Base-by-base conservation (phyloP, 176 grass and related monocot genomes). In the Alopecurus myosuroides region DNA sequence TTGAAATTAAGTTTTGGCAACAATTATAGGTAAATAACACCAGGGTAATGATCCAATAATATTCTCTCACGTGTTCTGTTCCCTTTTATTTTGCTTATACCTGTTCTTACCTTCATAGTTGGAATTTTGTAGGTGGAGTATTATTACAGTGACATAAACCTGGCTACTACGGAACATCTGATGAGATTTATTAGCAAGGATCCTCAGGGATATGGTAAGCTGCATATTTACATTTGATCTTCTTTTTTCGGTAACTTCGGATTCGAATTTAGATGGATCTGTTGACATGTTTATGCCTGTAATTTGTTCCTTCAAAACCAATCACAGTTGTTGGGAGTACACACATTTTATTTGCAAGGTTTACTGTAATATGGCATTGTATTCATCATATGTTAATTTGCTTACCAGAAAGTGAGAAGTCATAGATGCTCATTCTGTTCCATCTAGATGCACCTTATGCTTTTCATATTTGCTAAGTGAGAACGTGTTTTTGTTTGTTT, bases 131-230 rank as follows among this genome's bases (percentile, higher is more conserved):
- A 97, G 95, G 95, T 97, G 84, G 95, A 97, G 55, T 97, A 94
- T 76, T 97, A 97, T 92, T 97, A 94, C 76, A 97, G 95, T 86
- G 92, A 97, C 74, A 84, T 88, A 87, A 97, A 97, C 82, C 82
- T 97, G 51, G 92, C 92, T 53, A 97, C 95, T 23, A 97, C 92
- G 75, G 95, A 97, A 88, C 95, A 97, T 80, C 87, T 97, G 84
- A 92, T 97, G 88, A 94, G 95, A 81, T 94, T 97, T 90, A 93
- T 97, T 88, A 88, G 77, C 55, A 97, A 94, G 85, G 95, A 97
- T 85, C 81, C 90, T 35, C 92, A 89, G 62, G 95, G 95, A 91
- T 97, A 83, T 86, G 95, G 95, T 97, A 90, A 94, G 89, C 91
- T 82, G 15, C 84, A 30, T 81, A 80, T 77, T 78, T 82, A 17